Evolutionary conservation across 371 early-diverging fungal genomes (phyloP).

Genomic region (Rhizopus microsporus): DNA sequence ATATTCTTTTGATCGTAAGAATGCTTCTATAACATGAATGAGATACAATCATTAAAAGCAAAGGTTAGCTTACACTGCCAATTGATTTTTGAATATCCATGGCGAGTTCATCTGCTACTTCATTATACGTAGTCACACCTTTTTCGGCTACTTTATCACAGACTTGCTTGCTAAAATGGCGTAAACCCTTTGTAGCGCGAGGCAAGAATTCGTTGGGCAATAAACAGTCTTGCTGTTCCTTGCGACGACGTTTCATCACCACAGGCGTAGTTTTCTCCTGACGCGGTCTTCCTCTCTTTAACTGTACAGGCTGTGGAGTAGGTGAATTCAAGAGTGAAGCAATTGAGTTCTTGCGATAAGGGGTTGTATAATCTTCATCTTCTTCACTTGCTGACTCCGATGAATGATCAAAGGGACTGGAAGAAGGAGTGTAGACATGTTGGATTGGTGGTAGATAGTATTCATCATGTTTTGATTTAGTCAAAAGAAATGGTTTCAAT

Average conservation of each 20-base stretch:
- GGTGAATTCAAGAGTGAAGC: conserved; percentile 43
- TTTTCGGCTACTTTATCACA: conserved; percentile 65
- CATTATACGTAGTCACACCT: conserved; percentile 65
- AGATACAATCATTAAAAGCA: background rate
- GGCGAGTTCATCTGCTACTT: conserved; percentile 38
- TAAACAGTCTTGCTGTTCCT: conserved; percentile 2
- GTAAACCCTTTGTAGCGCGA: conserved; percentile 51
- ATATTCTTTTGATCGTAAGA: conserved; percentile 74
- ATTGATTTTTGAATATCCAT: conserved; percentile 24
- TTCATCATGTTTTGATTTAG: conserved; percentile 10
- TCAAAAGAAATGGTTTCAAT: conserved; percentile 22
- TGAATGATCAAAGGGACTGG: conserved; percentile 28
- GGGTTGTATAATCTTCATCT: conserved; percentile 10
- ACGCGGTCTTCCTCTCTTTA: conserved; percentile 32
- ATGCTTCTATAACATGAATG: conserved; percentile 19
- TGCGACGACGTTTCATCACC: background rate
- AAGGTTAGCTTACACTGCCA: background rate
- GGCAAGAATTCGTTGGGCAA: conserved; percentile 2
- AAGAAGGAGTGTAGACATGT: conserved; percentile 21
- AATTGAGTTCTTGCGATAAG: conserved; percentile 42
- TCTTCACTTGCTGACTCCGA: conserved; percentile 17
- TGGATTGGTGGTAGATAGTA: conserved; percentile 40
- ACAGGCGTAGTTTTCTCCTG: conserved; percentile 13
- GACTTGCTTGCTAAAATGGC: conserved; percentile 66
- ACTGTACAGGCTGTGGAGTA: conserved; percentile 26